These are phyloP conservation scores for Capsella rubella DNA, from an alignment of 441 rosid species.

Conservation along the genomic window DNA sequence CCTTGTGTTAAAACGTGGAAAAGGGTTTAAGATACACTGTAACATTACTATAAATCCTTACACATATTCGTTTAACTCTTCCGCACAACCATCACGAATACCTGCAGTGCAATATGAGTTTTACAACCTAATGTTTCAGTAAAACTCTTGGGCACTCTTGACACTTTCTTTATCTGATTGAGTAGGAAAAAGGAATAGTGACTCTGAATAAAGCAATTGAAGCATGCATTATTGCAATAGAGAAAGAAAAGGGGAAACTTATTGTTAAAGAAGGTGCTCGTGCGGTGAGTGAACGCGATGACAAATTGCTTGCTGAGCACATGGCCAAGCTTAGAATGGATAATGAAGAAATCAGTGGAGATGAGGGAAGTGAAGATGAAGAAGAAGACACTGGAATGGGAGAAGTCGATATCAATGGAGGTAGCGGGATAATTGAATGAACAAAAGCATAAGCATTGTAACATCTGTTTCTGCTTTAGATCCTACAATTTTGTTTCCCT, in stretches of 20 bases:
- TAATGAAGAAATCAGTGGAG: slow-evolving; percentile 92
- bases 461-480: background rate
- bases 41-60: background rate
- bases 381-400: slow-evolving; percentile 98
- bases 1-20: background rate
- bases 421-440: slow-evolving; percentile 57
- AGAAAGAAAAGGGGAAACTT: slow-evolving; percentile 85
- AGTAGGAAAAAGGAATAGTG: slow-evolving; percentile 89
- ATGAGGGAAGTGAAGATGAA: slow-evolving; percentile 93
- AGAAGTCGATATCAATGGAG: slow-evolving; percentile 70
- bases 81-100: background rate
- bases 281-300: slow-evolving; percentile 98
- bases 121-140: background rate
- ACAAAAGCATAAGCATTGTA: slow-evolving; percentile 19
- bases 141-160: slow-evolving; percentile 10
- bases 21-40: background rate
- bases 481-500: slow-evolving; percentile 26
- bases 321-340: slow-evolving; percentile 82
- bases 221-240: slow-evolving; percentile 77
- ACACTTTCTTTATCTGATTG: slow-evolving; percentile 14
- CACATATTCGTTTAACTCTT: no score
- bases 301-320: slow-evolving; percentile 88
- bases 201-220: slow-evolving; percentile 69
- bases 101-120: background rate
- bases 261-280: slow-evolving; percentile 82